Conservation (phyloP, 176 grass and related monocot genomes). For the Carex myosuroides region DNA sequence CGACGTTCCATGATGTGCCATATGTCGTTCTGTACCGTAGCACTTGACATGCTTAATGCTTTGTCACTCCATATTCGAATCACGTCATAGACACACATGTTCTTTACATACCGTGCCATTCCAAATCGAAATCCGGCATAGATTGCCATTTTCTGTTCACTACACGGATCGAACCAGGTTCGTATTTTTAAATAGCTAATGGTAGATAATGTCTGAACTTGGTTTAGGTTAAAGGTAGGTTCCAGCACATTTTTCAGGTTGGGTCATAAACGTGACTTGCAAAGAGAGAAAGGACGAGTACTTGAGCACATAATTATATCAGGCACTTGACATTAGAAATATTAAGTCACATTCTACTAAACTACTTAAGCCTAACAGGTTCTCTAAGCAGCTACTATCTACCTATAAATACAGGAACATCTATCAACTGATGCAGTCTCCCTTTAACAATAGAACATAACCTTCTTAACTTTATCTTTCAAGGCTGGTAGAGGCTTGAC, state of each 20-base stretch:
- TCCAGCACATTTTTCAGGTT: neutral
- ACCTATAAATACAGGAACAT: constrained; percentile 51
- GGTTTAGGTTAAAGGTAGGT: neutral
- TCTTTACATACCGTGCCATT: no score
- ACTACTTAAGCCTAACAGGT: neutral
- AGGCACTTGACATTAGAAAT: constrained; percentile 7
- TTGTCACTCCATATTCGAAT: no score
- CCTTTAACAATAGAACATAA: constrained; percentile 98
- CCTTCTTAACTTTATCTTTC: constrained; percentile 99
- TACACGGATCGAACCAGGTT: neutral
- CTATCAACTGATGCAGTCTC: constrained; percentile 37
- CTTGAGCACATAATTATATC: neutral
- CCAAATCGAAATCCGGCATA: no score
- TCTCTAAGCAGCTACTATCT: constrained; percentile 16
- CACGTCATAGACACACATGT: no score
- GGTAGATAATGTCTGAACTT: neutral
- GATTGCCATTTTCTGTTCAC: no score
- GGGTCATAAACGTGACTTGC: neutral
- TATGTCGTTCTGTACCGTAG: no score
- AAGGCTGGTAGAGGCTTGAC: constrained; percentile 85
- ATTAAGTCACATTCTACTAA: constrained; percentile 1
- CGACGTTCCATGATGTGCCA: no score
- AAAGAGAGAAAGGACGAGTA: neutral
- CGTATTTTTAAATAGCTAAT: neutral
- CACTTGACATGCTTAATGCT: no score